These are phyloP conservation scores for Backusella tuberculispora DNA, from an alignment of 192 early-diverging fungal species.

Conservation along the genomic window DNA sequence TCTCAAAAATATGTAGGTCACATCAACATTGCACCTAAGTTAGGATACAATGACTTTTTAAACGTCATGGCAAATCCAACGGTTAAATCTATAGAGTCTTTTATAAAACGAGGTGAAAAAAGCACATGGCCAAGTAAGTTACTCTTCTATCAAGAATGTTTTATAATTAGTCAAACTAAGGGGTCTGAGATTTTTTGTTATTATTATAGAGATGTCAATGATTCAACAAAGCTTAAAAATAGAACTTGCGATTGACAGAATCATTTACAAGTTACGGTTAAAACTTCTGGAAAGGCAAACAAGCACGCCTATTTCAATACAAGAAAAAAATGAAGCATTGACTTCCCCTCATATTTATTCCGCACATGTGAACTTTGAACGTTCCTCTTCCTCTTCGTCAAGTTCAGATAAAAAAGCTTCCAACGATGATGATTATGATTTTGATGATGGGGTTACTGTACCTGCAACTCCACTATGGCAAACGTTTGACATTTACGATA, in stretches of 20 bases:
- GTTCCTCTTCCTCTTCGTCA: not conserved
- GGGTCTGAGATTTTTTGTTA: not conserved
- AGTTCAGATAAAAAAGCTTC: not conserved
- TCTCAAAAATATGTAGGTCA: conserved; percentile 80
- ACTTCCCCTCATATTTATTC: not conserved
- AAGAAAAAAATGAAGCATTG: not conserved
- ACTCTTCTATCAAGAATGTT: not conserved
- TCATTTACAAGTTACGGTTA: not conserved
- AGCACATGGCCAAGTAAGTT: conserved; percentile 74
- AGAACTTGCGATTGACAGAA: not conserved
- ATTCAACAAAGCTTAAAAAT: not conserved
- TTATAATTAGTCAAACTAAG: not conserved
- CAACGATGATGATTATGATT: not conserved
- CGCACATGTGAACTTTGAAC: not conserved
- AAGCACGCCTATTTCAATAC: not conserved
- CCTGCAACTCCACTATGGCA: not conserved
- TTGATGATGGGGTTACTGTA: not conserved
- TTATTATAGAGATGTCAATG: not conserved
- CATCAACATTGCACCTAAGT: conserved; percentile 77
- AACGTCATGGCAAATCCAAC: conserved; percentile 72
- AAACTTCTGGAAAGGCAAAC: not conserved
- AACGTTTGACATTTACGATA: conserved; percentile 1
- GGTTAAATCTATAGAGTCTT: conserved; percentile 49
- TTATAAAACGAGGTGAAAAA: conserved; percentile 61
- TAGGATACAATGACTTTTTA: conserved; percentile 58